Evolutionary conservation across 495 filamentous ascomycete genomes (phyloP), one percentile per base, ranked within the genome.

Genomic region (Gamarada debralockiae): DNA sequence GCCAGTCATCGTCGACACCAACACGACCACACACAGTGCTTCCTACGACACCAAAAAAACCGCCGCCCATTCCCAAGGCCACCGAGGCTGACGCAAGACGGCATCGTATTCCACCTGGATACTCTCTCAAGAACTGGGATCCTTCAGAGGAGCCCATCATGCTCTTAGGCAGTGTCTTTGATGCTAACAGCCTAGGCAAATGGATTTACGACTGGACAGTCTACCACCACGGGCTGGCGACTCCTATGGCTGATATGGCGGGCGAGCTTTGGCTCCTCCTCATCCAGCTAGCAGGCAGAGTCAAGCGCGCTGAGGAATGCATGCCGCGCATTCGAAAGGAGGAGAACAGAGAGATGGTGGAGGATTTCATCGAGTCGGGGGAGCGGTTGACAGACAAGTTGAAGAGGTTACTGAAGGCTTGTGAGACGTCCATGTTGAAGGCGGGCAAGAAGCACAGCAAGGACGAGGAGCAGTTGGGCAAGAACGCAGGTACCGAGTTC

Each of bases 181-280:
- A 97, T 64, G 89, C 93, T 67, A 96, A 96, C 78, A 95, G 89
- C 18, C 79, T 98, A 14, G 93, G 93, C 63, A 96, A 96, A 70
- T 98, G 93, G 93, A 92, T 98, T 66, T 98, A 96, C 73, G 95
- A 98, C 77, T 98, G 93, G 93, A 97, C 93, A 25, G 89, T 97
- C 53, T 97, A 89, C 73, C 84, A 87, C 67, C 87, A 95, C 58
- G 90, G 90, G 36, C 79, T 90, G 9, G 81, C 81, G 23, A 90
- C 89, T 3, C 89, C 93, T 54, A 91, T 96, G 65, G 82, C 90
- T 36, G 91, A 96, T 53, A 84, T 96, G 65, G 92, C 93, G 17
- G 93, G 93, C 64, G 91, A 97, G 63, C 72, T 98, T 55, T 98
- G 93, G 93, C 80, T 97, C 25, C 75, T 97, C 38, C 77, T 97